A percentile compares a stretch with the other conserved stretches of the same genome.
These are phyloP conservation scores for Trichoderma sp. DNA, from an alignment of 2,329 filamentous ascomycete genomes.

Conservation along the genomic window DNA sequence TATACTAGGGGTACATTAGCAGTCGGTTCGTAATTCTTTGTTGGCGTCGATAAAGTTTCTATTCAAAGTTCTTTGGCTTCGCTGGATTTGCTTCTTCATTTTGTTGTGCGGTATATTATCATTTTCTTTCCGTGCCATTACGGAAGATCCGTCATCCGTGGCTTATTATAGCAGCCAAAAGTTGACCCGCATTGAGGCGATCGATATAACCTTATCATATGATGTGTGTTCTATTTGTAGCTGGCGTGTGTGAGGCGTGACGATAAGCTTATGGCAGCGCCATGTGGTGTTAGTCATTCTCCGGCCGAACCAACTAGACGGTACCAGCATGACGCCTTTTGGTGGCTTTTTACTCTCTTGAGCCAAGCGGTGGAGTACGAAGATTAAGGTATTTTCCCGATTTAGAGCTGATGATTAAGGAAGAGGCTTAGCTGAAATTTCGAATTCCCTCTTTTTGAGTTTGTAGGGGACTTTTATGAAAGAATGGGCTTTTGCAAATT, in stretches of 20 bases:
- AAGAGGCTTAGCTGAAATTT: background rate
- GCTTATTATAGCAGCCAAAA: background rate
- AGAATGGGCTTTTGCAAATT: background rate
- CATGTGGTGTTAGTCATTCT: slow-evolving; percentile 7
- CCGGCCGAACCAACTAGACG: background rate
- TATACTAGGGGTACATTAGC: background rate
- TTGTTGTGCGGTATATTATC: background rate
- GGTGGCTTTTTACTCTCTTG: background rate
- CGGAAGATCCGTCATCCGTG: background rate
- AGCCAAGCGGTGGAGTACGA: background rate
- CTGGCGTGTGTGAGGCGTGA: background rate
- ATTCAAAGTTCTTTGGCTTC: slow-evolving; percentile 3
- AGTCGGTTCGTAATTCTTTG: slow-evolving; percentile 12
- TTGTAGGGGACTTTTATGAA: background rate
- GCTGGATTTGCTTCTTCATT: background rate
- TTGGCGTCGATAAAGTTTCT: slow-evolving; percentile 2
- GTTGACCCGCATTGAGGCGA: background rate
- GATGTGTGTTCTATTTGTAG: background rate
- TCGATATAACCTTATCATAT: background rate
- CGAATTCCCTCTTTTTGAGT: background rate
- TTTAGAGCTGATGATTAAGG: background rate
- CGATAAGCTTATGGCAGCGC: slow-evolving; percentile 18
- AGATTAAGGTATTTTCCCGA: background rate
- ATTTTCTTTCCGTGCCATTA: background rate
- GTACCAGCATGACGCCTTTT: background rate